Evolutionary conservation across 176 grass and related monocot species (phyloP), one percentile per base, ranked within the genome.

Genomic region (Areca catechu): DNA sequence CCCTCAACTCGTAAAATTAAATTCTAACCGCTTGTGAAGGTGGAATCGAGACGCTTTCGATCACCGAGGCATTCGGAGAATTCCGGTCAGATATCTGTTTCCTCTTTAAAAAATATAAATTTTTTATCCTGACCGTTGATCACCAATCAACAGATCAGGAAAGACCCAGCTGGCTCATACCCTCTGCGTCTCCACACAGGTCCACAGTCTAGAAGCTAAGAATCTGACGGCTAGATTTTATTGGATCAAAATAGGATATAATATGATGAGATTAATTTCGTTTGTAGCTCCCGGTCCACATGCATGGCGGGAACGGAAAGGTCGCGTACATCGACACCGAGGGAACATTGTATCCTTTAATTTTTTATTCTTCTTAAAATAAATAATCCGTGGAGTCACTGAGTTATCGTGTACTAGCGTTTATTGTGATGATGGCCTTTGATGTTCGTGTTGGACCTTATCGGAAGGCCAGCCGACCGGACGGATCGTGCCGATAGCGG

Each of bases 21-120:
- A 12, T 43, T 43, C 9, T 43, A 12, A 43, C 6, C 34, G 9
- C 10, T 68, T 76, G 66, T 68, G 56, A 78, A 95, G 86, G 86
- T 68, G 86, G 90, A 71, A 90, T 95, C 58, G 90, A 95, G 75
- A 95, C 86, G n/a, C 85, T 89, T 37, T 75, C 82, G 14, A 89
- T 95, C 69, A 95, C 90, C 28, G 86, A 95, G 68, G 86, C 86
- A 62, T 95, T 79, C 57, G 90, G 90, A n/a, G 90, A 95, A 79
- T 95, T 95, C 49, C 72, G 86, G 90, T 86, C 4, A 22, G 72
- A 70, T 27, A 58, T 74, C 63, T 12, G 37, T 15, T 22, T 79
- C 16, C 14, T 70, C 1, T 58, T 49, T 9, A 43, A 43, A 14
- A 43, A 43, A 43, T 43, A 43, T 14, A 43, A 43, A 0, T 43